Conservation (phyloP, 2,329 filamentous ascomycete genomes). For the Mollisiaceae sp. region DNA sequence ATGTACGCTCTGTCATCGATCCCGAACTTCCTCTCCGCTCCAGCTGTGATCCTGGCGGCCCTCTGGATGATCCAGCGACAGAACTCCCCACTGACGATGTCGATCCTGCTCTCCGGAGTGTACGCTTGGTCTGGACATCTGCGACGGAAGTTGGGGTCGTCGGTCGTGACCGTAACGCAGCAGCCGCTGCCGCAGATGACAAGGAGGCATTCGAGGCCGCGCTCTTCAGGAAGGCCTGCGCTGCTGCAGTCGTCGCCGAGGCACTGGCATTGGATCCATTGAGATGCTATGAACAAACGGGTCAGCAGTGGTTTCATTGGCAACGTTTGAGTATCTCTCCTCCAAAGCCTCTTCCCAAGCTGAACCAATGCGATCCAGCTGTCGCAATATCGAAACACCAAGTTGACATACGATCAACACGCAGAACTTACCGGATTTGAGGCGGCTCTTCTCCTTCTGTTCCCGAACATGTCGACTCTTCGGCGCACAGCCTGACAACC, state of each 20-base stretch:
- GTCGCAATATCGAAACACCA: slow-evolving; percentile 28
- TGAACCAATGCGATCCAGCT: slow-evolving; percentile 26
- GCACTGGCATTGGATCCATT: slow-evolving; percentile 68
- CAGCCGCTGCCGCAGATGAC: slow-evolving; percentile 84
- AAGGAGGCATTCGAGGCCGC: slow-evolving; percentile 68
- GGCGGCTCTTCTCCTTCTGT: slow-evolving; percentile 43
- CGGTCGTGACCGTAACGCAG: slow-evolving; percentile 79
- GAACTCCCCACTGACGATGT: slow-evolving; percentile 67
- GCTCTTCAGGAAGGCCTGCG: slow-evolving; percentile 77
- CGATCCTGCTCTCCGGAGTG: slow-evolving; percentile 73
- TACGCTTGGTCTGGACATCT: slow-evolving; percentile 87
- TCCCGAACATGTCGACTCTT: slow-evolving; percentile 43
- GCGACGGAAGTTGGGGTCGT: slow-evolving; percentile 79
- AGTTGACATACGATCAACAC: slow-evolving; percentile 18
- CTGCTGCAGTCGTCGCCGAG: slow-evolving; percentile 79
- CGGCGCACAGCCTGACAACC: slow-evolving; percentile 33
- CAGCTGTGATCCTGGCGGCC: slow-evolving; percentile 51
- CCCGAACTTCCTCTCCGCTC: slow-evolving; percentile 71
- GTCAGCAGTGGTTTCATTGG: slow-evolving; percentile 33
- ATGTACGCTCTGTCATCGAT: slow-evolving; percentile 89
- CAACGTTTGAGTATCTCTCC: slow-evolving; percentile 4
- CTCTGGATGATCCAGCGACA: slow-evolving; percentile 47
- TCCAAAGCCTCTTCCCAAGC: slow-evolving; percentile 18
- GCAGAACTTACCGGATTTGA: slow-evolving; percentile 48
- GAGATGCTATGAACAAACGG: slow-evolving; percentile 56